Percentiles rank a stretch among this genome's conserved stretches.
Conservation (phyloP, 345 rosid genomes). For the Populus euphratica region DNA sequence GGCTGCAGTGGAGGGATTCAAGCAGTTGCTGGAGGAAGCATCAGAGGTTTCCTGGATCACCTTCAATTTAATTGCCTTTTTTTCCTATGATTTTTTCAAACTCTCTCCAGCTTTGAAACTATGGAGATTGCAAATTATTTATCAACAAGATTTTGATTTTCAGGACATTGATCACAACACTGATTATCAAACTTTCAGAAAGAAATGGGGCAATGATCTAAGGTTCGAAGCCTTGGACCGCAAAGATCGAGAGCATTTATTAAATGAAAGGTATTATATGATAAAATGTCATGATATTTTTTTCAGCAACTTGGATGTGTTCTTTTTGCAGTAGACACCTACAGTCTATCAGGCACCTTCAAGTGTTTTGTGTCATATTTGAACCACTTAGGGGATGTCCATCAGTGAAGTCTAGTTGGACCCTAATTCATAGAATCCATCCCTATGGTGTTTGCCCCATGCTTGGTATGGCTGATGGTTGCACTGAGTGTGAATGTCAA, state of each 20-base stretch:
- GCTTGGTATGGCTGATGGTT: neutral
- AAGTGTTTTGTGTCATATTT: neutral
- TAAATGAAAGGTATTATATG: slow-evolving; percentile 76
- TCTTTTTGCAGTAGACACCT: neutral
- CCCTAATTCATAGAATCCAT: neutral
- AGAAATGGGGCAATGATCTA: slow-evolving; percentile 80
- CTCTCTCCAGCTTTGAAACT: slow-evolving; percentile 9
- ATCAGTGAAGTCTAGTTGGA: no score
- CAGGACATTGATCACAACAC: slow-evolving; percentile 85
- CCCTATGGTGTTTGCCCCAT: neutral
- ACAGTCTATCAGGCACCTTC: neutral
- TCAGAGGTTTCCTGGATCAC: slow-evolving; percentile 42
- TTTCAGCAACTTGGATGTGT: neutral
- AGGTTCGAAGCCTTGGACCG: slow-evolving; percentile 84
- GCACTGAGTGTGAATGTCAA: neutral
- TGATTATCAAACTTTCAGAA: slow-evolving; percentile 71
- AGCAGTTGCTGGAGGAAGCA: slow-evolving; percentile 77
- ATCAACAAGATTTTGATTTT: slow-evolving; percentile 15
- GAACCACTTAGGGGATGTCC: no score
- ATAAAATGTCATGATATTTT: slow-evolving; percentile 9
- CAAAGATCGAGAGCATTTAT: slow-evolving; percentile 74
- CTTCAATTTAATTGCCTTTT: slow-evolving; percentile 2
- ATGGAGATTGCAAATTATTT: slow-evolving; percentile 22
- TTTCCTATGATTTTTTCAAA: slow-evolving; percentile 9
- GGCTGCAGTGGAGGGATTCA: slow-evolving; percentile 90